Base-by-base conservation (phyloP, 768 basidiomycete species). In the Punctularia strigosozonata region DNA sequence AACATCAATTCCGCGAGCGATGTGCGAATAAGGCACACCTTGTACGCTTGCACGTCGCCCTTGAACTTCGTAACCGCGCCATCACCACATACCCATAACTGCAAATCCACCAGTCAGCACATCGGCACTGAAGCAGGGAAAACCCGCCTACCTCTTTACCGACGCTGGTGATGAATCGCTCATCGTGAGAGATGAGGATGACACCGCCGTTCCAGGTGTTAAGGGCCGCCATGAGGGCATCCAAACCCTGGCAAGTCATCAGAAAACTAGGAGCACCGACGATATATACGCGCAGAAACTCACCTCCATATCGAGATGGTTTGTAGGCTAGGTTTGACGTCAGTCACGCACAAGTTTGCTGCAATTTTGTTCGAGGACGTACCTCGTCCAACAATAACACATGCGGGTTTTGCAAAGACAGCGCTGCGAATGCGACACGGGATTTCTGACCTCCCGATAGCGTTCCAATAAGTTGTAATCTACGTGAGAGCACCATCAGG, bases 361-460 rank as follows among this genome's bases (percentile, higher is more conserved):
- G 15, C 28, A 30, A 15, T 30, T 10, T n/a, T 37, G 4, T 35
- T 23, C 39, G n/a, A 19, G 4, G 6, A 55, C 68, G 50, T 42
- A 82, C 87, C 71, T 99, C 95, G 58, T 99, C 95, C 39, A 99
- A 73, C 46, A 98, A 63, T 45, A 99, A 60, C 43, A 99, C 75
- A 55, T 99, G 95, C 6, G 95, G 95, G 40, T 75, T 75, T 57
- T 83, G 83, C 51, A 97, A 62, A 31, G 86, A 91, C 33, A 94
- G 57, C 15, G 79, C 68, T 3, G 92, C 78, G 60, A 98, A 98
- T 1, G 91, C 89, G 12, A 97, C 94, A 49, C 94, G 80, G 42
- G 82, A 86, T 60, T 97, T 97, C 53, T 98, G 94, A 56, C 94
- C 94, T 58, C 92, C 94, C 50, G 82, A 86, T 10, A 97, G 61